These are phyloP conservation scores for Lasiodiplodia sp. DNA, from an alignment of 2,329 filamentous ascomycete genomes.

Conservation along the genomic window DNA sequence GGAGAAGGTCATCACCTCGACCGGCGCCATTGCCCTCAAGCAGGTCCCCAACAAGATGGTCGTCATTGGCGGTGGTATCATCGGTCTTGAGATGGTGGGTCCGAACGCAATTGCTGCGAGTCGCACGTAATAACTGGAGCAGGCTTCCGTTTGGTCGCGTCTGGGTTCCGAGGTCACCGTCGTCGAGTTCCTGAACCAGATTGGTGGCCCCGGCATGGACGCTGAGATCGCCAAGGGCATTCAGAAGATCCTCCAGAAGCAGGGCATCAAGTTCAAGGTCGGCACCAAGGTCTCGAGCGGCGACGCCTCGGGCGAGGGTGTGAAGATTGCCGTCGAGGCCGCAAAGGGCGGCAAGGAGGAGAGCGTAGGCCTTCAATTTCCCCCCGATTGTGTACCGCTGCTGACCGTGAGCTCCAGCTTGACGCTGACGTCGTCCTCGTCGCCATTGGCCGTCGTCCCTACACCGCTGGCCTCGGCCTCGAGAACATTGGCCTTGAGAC, in stretches of 20 bases:
- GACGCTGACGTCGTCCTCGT: conserved; percentile 96
- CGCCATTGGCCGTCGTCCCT: conserved; percentile 94
- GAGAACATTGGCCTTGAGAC: conserved; percentile 93
- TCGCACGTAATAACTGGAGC: conserved; percentile 35
- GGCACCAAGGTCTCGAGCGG: conserved; percentile 93
- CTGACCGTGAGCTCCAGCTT: conserved; percentile 62
- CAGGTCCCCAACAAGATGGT: conserved; percentile 96
- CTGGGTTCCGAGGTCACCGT: conserved; percentile 94
- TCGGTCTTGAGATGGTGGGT: conserved; percentile 92
- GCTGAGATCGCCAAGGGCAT: conserved; percentile 87
- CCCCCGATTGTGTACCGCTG: not conserved
- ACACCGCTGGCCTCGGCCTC: conserved; percentile 88
- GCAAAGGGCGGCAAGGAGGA: conserved; percentile 97
- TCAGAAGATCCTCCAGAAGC: conserved; percentile 93
- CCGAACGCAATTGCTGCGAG: conserved; percentile 35
- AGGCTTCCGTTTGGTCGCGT: conserved; percentile 92
- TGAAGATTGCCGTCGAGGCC: conserved; percentile 86
- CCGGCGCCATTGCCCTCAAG: conserved; percentile 86
- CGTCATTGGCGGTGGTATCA: conserved; percentile 98
- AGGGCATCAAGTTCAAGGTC: conserved; percentile 98
- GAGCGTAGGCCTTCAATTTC: conserved; percentile 64
- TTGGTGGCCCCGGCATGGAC: conserved; percentile 98
- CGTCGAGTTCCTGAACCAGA: conserved; percentile 94
- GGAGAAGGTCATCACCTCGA: conserved; percentile 96
- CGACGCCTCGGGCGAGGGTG: conserved; percentile 76